Conservation (phyloP, 2,329 filamentous ascomycete species). For the Endoconidiophora polonica region DNA sequence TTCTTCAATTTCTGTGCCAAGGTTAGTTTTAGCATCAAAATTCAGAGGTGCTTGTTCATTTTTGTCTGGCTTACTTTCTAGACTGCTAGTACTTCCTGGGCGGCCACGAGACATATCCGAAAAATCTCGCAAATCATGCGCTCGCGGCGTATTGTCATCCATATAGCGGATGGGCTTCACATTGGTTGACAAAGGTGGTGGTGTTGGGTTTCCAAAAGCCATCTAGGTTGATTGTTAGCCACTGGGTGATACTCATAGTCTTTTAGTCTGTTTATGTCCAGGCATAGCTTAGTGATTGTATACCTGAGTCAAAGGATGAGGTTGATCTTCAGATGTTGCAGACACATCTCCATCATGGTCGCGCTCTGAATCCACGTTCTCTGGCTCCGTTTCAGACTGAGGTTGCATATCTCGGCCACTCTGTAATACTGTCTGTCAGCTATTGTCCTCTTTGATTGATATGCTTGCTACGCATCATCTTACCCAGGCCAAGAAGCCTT, state of each 20-base stretch:
- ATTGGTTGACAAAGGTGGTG: conserved; percentile 60
- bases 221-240: background rate
- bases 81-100: conserved; percentile 53
- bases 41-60: no score
- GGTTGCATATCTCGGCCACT: background rate
- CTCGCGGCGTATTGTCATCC: conserved; percentile 60
- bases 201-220: conserved; percentile 27
- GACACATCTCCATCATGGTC: conserved; percentile 5
- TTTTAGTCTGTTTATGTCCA: background rate
- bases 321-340: background rate
- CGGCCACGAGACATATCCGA: conserved; percentile 40
- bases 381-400: conserved; percentile 5
- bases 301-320: conserved; percentile 1
- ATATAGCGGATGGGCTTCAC: conserved; percentile 48
- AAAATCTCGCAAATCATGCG: conserved; percentile 66
- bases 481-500: conserved; percentile 70
- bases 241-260: background rate
- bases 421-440: background rate
- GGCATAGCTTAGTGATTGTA: background rate
- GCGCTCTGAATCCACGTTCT: conserved; percentile 3
- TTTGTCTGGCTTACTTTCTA: conserved; percentile 45
- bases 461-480: conserved; percentile 16
- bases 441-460: background rate
- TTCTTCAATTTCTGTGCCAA: conserved; percentile 23
- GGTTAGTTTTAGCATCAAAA: conserved; percentile 16